Base-by-base conservation (phyloP, 257 asterid genomes). In the Ajuga chamaepitys region DNA sequence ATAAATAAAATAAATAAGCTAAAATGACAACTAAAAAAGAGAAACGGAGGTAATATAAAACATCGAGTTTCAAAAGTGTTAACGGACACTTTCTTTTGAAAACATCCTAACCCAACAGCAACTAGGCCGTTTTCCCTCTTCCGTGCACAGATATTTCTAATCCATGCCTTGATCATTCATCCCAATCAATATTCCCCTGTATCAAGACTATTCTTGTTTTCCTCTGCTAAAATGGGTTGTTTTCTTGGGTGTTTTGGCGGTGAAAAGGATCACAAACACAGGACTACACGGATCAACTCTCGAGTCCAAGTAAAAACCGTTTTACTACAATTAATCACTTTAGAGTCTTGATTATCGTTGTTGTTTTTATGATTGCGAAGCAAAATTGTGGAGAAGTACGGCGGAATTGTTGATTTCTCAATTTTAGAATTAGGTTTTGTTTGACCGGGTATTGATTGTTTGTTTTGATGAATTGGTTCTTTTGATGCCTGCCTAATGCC, bases 201-300 rank as follows among this genome's bases (percentile, higher is more conserved):
- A 54, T 55, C 47, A 21, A 47, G 46, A 74, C 34, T 3, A 11
- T 68, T 54, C 4, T 68, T 8, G 51, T 20, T 13, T 37, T 50
- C 17, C 45, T 13, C 21, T 58, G 40, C 17, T 55, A 1, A 11
- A 55, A 76, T 76, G 81, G 81, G 74, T 28, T 76, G 81, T 66
- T 71, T 76, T 76, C 74, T 76, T 57, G 77, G 77, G 10, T 76
- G 75, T 51, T 67, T 76, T 47, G 68, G 64, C 38, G 74, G 71
- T 22, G 48, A 54, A 3, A 71, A 66, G 28, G 67, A 76, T 54
- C 56, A 35, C 1, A 66, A 21, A 25, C 67, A 71, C 25, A 66
- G 68, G 64, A 30, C 9, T 26, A 61, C 35, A 9, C 70, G 74
- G 14, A 24, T 24, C 12, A 57, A 18, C 42, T 54, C 68, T 56